A percentile compares a stretch with the other conserved stretches of the same genome.
Conservation (phyloP, 2,329 filamentous ascomycete species). For the Pseudogymnoascus sp. region DNA sequence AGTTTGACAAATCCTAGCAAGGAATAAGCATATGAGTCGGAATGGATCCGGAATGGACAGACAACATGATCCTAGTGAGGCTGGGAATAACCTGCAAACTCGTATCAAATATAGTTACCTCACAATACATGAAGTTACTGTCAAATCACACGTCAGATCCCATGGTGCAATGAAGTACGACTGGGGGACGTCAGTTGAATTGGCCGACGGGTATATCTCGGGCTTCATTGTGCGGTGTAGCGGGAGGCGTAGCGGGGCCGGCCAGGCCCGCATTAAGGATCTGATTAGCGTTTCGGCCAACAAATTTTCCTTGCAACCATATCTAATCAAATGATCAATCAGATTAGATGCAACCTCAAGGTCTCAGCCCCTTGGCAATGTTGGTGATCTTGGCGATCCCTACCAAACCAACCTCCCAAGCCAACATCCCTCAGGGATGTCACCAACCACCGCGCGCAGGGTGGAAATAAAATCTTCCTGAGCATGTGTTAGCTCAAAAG, state of each 20-base stretch:
- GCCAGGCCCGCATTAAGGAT: neutral
- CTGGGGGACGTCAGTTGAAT: neutral
- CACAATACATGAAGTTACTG: neutral
- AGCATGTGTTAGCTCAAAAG: neutral
- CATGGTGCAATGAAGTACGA: neutral
- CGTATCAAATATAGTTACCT: neutral
- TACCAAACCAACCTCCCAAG: neutral
- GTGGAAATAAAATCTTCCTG: neutral
- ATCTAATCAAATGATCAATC: constrained; percentile 10
- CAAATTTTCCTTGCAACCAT: constrained; percentile 1
- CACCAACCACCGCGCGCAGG: neutral
- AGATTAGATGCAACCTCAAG: constrained; percentile 11
- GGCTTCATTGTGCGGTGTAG: neutral
- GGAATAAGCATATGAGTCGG: neutral
- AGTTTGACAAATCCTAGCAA: neutral
- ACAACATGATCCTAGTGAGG: neutral
- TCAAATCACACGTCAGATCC: neutral
- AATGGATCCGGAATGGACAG: neutral
- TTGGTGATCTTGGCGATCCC: neutral
- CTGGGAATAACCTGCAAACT: neutral
- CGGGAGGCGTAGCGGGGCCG: neutral
- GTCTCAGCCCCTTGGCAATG: neutral
- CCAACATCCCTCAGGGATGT: neutral
- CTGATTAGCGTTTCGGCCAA: constrained; percentile 1
- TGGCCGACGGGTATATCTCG: neutral